These are phyloP conservation scores for Fraxinus dipetala DNA, from an alignment of 305 asterid genomes.

Conservation along the genomic window DNA sequence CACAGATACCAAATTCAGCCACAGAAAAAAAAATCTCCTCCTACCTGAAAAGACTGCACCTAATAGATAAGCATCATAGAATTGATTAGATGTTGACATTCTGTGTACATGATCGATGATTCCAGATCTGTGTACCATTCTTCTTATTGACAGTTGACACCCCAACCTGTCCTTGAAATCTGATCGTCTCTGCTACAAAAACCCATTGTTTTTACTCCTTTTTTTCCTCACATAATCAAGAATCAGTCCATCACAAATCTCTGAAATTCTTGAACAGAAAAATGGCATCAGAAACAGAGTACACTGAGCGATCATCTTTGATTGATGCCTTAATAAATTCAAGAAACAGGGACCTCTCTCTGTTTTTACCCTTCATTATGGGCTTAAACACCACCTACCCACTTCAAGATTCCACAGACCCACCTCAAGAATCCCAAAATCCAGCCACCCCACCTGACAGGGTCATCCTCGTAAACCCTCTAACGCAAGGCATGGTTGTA, in stretches of 20 bases:
- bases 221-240: not conserved
- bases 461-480: conserved; percentile 54
- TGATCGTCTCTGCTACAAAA: not conserved
- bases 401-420: conserved; percentile 25
- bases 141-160: conserved; percentile 33
- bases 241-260: not conserved
- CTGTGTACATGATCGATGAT: not conserved
- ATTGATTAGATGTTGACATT: not conserved
- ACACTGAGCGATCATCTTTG: conserved; percentile 26
- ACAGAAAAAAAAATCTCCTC: conserved; percentile 16
- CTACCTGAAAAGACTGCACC: not conserved
- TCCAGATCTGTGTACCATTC: conserved; percentile 44
- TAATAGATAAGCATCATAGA: not conserved
- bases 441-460: conserved; percentile 28
- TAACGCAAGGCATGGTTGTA: conserved; percentile 58
- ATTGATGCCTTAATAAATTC: conserved; percentile 38
- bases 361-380: conserved; percentile 44
- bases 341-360: conserved; percentile 41
- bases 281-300: conserved; percentile 41
- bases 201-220: not conserved
- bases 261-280: not conserved
- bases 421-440: conserved; percentile 22
- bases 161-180: conserved; percentile 23
- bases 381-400: conserved; percentile 29
- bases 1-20: not conserved